Evolutionary conservation across 2,329 filamentous ascomycete genomes (phyloP).

Genomic region (Herpomyces periplanetae): DNA sequence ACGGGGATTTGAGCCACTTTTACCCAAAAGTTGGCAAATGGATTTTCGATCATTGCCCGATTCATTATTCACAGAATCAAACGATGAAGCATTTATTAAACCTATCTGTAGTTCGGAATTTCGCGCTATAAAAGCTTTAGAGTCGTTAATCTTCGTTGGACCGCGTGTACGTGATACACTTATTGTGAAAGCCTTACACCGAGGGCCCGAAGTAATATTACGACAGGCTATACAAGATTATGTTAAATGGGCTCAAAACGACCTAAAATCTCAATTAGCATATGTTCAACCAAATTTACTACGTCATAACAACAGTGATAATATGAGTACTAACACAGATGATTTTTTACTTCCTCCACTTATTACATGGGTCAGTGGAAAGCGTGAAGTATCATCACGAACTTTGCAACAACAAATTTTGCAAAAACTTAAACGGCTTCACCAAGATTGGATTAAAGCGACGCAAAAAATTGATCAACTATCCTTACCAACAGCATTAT

Average conservation of each 20-base stretch:
- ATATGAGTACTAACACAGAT: too few species aligned
- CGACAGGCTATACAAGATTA: conserved; percentile 10
- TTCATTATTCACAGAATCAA: conserved; percentile 11
- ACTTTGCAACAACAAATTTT: too few species aligned
- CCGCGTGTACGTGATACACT: conserved; percentile 13
- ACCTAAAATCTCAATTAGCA: too few species aligned
- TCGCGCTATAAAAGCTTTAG: conserved; percentile 13
- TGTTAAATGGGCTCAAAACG: conserved; percentile 14
- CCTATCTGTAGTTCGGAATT: conserved; percentile 9
- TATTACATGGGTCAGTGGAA: too few species aligned
- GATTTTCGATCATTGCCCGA: conserved; percentile 15
- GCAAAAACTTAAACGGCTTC: too few species aligned
- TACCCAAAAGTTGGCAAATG: conserved; percentile 13
- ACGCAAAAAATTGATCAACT: too few species aligned
- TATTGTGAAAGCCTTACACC: conserved; percentile 7
- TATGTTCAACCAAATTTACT: too few species aligned
- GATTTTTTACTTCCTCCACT: too few species aligned
- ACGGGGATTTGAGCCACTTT: conserved; percentile 15
- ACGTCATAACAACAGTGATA: conserved; percentile 9
- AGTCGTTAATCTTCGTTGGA: conserved; percentile 12
- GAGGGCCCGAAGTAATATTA: conserved; percentile 8
- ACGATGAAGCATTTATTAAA: conserved; percentile 11
- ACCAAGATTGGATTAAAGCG: too few species aligned
- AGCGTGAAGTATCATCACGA: too few species aligned
- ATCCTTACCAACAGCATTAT: conserved; percentile 16